These are phyloP conservation scores for Boehmeria nivea DNA, from an alignment of 306 rosid genomes.

Conservation along the genomic window DNA sequence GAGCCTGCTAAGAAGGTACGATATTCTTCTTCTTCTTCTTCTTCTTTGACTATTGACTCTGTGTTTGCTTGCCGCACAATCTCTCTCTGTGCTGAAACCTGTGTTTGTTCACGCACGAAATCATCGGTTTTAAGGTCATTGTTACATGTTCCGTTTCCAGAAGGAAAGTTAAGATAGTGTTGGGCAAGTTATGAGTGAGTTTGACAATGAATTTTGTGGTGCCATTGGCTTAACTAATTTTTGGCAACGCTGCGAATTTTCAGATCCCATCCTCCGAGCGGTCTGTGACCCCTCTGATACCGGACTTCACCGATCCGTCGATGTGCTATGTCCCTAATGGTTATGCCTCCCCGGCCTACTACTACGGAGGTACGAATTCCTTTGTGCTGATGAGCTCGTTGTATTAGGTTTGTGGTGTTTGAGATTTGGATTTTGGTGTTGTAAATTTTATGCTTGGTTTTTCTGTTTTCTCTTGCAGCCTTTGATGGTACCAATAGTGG, in stretches of 20 bases:
- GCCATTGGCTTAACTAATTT: conserved; percentile 61
- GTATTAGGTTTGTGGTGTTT: not conserved
- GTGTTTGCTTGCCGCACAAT: not conserved
- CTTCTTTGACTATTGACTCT: not conserved
- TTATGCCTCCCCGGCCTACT: conserved; percentile 69
- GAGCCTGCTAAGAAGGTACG: conserved; percentile 81
- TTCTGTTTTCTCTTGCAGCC: conserved; percentile 31
- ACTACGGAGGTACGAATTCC: conserved; percentile 54
- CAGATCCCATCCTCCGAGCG: conserved; percentile 74
- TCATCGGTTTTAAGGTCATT: not conserved
- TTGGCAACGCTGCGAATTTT: conserved; percentile 54
- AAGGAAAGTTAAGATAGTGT: too few relatives aligned
- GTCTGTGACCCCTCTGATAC: conserved; percentile 66
- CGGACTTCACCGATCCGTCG: conserved; percentile 64
- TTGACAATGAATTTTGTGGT: conserved; percentile 18
- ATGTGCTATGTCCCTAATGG: conserved; percentile 73
- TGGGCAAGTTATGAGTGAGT: not conserved
- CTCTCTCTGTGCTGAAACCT: too few relatives aligned
- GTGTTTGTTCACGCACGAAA: not conserved
- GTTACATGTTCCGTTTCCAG: too few relatives aligned
- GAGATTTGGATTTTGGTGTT: not conserved
- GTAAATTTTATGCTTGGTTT: not conserved
- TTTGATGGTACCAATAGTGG: conserved; percentile 63
- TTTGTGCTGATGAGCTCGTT: not conserved
- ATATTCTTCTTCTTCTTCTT: not conserved